These are phyloP conservation scores for Lactifluus pinguis DNA, from an alignment of 768 basidiomycete genomes.

Conservation along the genomic window DNA sequence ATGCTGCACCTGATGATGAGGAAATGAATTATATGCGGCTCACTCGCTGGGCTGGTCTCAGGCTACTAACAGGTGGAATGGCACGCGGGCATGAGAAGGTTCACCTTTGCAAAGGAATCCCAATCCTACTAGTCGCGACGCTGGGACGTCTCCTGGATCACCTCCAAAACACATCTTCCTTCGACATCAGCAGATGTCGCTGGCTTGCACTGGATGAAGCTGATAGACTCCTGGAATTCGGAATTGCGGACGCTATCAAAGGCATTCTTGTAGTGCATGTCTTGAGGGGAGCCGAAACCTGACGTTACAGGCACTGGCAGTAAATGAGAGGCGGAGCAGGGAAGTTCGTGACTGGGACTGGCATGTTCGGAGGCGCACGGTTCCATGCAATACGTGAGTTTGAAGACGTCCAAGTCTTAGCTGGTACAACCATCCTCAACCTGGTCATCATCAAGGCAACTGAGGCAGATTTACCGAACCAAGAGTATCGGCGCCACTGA, in stretches of 20 bases:
- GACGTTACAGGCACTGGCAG: slow-evolving; percentile 56
- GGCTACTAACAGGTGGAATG: slow-evolving; percentile 87
- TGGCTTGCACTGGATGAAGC: slow-evolving; percentile 98
- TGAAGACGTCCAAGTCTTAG: slow-evolving; percentile 90
- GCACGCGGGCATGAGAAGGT: slow-evolving; percentile 95
- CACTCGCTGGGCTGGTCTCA: slow-evolving; percentile 89
- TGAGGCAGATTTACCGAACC: slow-evolving; percentile 33
- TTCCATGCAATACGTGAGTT: slow-evolving; percentile 94
- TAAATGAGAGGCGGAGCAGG: slow-evolving; percentile 52
- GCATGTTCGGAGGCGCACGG: slow-evolving; percentile 65
- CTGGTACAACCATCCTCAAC: slow-evolving; percentile 67
- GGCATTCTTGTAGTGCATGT: slow-evolving; percentile 82
- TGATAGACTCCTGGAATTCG: slow-evolving; percentile 94
- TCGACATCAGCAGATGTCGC: slow-evolving; percentile 86
- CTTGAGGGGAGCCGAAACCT: slow-evolving; percentile 76
- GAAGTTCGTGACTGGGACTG: slow-evolving; percentile 86
- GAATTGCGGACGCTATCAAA: slow-evolving; percentile 91
- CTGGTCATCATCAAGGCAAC: slow-evolving; percentile 80
- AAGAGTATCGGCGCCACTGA: slow-evolving; percentile 21
- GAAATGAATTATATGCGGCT: slow-evolving; percentile 38
- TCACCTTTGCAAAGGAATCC: slow-evolving; percentile 85
- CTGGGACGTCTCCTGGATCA: slow-evolving; percentile 95
- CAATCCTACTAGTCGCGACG: slow-evolving; percentile 91
- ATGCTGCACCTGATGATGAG: slow-evolving; percentile 41
- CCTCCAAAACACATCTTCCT: slow-evolving; percentile 88